Conservation (phyloP, 805 yeast genomes). For the Starmerella khaoyaiensis region DNA sequence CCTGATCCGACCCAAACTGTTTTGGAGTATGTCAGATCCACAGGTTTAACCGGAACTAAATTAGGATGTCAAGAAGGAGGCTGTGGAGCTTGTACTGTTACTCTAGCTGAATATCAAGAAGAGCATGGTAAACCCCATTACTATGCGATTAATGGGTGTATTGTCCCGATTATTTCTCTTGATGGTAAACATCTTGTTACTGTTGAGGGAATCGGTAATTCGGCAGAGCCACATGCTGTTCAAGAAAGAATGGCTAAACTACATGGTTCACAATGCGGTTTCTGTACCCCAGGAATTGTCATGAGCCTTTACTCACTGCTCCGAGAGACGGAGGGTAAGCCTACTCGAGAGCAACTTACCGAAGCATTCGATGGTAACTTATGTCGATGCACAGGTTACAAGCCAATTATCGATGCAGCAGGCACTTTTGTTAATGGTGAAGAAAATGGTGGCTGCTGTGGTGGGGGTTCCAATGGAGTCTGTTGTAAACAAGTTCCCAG, state of each 20-base stretch:
- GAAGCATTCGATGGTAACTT: constrained; percentile 39
- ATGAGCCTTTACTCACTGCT: constrained; percentile 36
- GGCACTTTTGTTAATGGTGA: constrained; percentile 28
- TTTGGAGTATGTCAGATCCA: constrained; percentile 33
- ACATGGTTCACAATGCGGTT: constrained; percentile 42
- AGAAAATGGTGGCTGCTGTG: constrained; percentile 7
- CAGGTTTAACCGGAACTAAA: constrained; percentile 35
- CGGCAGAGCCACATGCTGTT: constrained; percentile 35
- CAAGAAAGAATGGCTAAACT: constrained; percentile 38
- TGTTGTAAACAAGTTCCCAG: constrained; percentile 10
- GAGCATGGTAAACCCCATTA: constrained; percentile 24
- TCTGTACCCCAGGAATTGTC: constrained; percentile 40
- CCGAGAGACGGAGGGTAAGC: constrained; percentile 31
- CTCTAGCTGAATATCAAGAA: constrained; percentile 29
- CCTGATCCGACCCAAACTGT: constrained; percentile 36
- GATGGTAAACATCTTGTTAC: constrained; percentile 38
- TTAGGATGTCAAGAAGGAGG: constrained; percentile 42
- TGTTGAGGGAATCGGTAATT: constrained; percentile 36
- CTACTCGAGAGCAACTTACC: constrained; percentile 31
- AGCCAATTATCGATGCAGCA: constrained; percentile 39
- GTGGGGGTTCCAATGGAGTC: constrained; percentile 11
- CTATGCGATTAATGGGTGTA: constrained; percentile 36
- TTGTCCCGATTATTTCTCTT: constrained; percentile 34
- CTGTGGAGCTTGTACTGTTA: constrained; percentile 40
- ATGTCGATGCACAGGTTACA: constrained; percentile 40